Evolutionary conservation across 2,329 filamentous ascomycete genomes (phyloP), one percentile per base, ranked within the genome.

Genomic region (Leptographium procerum): DNA sequence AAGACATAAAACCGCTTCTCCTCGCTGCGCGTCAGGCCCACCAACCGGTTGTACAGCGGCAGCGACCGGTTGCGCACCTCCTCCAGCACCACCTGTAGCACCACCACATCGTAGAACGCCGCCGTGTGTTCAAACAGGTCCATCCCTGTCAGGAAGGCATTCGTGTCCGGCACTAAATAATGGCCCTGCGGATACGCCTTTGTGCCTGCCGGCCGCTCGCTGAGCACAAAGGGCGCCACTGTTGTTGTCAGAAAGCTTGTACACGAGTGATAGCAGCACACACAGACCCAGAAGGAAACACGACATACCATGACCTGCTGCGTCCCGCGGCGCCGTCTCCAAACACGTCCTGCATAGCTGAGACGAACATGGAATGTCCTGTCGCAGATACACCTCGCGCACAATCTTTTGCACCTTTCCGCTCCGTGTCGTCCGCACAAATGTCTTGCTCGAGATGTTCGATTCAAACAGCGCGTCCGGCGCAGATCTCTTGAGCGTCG

Each of bases 321-420:
- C 91, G 75, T 94, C 89, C 63, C 83, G 79, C 1, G 91, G 91
- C 2, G 90, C 89, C 63, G 77, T 82, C 52, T 84, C 78, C 51
- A 88, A 78, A 71, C 94, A 99, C 67, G 73, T 74, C 61, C 81
- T 80, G 76, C 94, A 99, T 51, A 99, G 77, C 71, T 86, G 88
- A 29, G 92, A 97, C 36, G 92, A 96, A 76, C 94, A 99, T 55
- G 94, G 92, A 68, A 99, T 97, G 71, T 99, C 94, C 74, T 92
- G 89, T 71, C 94, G 85, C 61, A 99, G 80, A 73, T 99, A 99
- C 63, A 97, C 81, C 77, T 99, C 94, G 67, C 91, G 85, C 64
- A 99, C 94, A 68, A 99, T 95, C 79, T 99, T 99, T 73, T 97
- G 94, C 61, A 97, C 92, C 76, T 96, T 96, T 72, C 94, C 94